These are phyloP conservation scores for Daldinia loculata DNA, from an alignment of 495 filamentous ascomycete genomes.

Conservation along the genomic window DNA sequence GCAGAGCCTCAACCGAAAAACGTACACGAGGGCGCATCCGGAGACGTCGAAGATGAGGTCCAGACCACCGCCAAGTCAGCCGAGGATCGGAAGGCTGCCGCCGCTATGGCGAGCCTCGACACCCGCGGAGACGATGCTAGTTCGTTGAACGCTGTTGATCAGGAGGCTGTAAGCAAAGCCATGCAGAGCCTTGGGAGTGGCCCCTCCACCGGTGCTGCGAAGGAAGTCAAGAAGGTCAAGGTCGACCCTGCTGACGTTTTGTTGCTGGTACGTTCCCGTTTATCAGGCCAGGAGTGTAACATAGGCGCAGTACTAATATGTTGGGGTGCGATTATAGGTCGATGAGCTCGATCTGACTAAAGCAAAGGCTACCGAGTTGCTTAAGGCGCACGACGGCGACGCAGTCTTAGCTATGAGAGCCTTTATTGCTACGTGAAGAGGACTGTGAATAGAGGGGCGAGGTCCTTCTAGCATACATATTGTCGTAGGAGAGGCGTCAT, in stretches of 20 bases:
- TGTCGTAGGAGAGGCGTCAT: constrained; percentile 35
- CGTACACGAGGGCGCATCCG: constrained; percentile 66
- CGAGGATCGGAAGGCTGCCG: constrained; percentile 91
- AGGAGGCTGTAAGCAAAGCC: constrained; percentile 84
- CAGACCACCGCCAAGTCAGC: constrained; percentile 73
- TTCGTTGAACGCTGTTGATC: constrained; percentile 68
- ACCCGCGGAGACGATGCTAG: constrained; percentile 64
- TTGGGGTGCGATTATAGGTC: constrained; percentile 58
- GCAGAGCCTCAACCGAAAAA: constrained; percentile 66
- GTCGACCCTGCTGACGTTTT: constrained; percentile 57
- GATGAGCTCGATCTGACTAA: constrained; percentile 83
- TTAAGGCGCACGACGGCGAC: constrained; percentile 82
- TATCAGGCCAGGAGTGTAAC: neutral
- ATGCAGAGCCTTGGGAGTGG: constrained; percentile 70
- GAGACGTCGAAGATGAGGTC: constrained; percentile 66
- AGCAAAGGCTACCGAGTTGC: constrained; percentile 81
- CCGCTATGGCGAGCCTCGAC: constrained; percentile 81
- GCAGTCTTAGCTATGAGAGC: constrained; percentile 74
- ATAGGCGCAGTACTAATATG: constrained; percentile 2
- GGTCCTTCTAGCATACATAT: neutral
- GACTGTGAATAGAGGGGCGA: neutral
- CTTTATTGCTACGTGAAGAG: constrained; percentile 44
- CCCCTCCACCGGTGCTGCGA: constrained; percentile 41
- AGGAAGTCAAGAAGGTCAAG: constrained; percentile 59
- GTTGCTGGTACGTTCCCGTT: constrained; percentile 47